phyloP scores from a whole-genome alignment of 2,329 filamentous ascomycete species.

The Colletotrichum plurivorum region DNA sequence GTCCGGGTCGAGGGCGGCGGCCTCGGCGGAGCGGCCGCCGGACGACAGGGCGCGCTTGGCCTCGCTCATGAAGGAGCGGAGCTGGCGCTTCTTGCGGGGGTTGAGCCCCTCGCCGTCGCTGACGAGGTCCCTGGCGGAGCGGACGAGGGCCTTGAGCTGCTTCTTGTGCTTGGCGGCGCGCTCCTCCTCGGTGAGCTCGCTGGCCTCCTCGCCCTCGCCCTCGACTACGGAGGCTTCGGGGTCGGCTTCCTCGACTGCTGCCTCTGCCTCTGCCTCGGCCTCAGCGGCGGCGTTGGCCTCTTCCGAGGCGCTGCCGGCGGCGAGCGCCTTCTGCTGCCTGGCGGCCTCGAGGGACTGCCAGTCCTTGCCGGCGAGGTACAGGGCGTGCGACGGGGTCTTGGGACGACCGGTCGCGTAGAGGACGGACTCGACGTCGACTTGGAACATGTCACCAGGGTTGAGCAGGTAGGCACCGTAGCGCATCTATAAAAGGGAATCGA shows the following conservation, averaged over 20 bases:
- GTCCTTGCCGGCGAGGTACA: conserved; percentile 40
- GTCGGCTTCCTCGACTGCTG: conserved; percentile 39
- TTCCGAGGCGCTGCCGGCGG: conserved; percentile 20
- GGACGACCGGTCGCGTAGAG: conserved; percentile 87
- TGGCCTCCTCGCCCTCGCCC: conserved; percentile 44
- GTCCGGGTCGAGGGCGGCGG: conserved; percentile 49
- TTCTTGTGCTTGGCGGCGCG: conserved; percentile 49
- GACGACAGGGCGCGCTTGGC: conserved; percentile 75
- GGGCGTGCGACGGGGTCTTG: conserved; percentile 62
- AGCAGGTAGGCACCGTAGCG: conserved; percentile 91
- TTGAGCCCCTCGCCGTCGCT: conserved; percentile 67
- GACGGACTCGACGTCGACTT: conserved; percentile 90
- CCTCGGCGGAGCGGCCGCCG: conserved; percentile 49
- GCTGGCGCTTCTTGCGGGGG: conserved; percentile 80
- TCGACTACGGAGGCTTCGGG: conserved; percentile 40
- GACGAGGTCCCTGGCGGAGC: conserved; percentile 73
- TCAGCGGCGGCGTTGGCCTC: conserved; percentile 30
- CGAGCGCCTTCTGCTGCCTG: conserved; percentile 45
- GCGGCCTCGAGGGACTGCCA: conserved; percentile 49
- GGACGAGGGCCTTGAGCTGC: conserved; percentile 65
- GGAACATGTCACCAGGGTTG: conserved; percentile 98
- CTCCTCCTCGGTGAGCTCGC: conserved; percentile 44
- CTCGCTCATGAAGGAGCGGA: conserved; percentile 79
- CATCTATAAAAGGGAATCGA: conserved; percentile 73
- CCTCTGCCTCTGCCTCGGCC: conserved; percentile 39